These are phyloP conservation scores for Yamadazyma philogaea DNA, from an alignment of 805 yeast genomes.

Conservation along the genomic window DNA sequence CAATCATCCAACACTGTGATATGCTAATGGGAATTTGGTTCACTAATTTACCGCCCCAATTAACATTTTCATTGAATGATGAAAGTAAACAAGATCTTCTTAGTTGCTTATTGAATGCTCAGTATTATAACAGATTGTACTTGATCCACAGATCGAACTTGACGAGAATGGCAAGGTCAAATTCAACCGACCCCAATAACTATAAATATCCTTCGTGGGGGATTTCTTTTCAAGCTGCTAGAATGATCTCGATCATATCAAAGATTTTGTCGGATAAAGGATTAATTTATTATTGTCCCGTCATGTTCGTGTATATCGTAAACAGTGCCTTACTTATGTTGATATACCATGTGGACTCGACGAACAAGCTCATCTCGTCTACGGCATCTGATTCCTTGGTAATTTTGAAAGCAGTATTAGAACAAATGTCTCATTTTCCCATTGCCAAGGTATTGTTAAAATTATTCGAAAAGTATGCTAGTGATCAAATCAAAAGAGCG, in stretches of 20 bases:
- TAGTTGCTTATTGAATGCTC: conserved; percentile 59
- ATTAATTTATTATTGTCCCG: conserved; percentile 52
- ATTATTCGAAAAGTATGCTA: conserved; percentile 41
- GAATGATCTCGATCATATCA: conserved; percentile 64
- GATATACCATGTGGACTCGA: conserved; percentile 60
- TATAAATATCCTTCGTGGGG: conserved; percentile 71
- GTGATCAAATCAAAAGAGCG: conserved; percentile 41
- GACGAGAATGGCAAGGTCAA: conserved; percentile 44
- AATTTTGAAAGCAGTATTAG: conserved; percentile 35
- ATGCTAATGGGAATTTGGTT: conserved; percentile 77
- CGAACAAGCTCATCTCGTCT: conserved; percentile 38
- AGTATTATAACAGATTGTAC: conserved; percentile 70
- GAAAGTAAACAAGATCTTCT: conserved; percentile 51
- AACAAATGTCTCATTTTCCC: conserved; percentile 39
- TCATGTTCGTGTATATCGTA: conserved; percentile 54
- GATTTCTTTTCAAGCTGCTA: conserved; percentile 77
- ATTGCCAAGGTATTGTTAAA: conserved; percentile 35
- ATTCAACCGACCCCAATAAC: conserved; percentile 39
- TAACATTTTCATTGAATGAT: conserved; percentile 61
- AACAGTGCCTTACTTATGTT: conserved; percentile 69
- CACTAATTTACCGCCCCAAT: conserved; percentile 57
- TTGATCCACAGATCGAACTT: conserved; percentile 70
- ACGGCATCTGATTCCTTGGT: conserved; percentile 43
- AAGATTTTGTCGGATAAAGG: conserved; percentile 51
- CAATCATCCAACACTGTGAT: conserved; percentile 64